Base-by-base conservation (phyloP, 164 flowering plant species). In the Magnolia changhungtana region DNA sequence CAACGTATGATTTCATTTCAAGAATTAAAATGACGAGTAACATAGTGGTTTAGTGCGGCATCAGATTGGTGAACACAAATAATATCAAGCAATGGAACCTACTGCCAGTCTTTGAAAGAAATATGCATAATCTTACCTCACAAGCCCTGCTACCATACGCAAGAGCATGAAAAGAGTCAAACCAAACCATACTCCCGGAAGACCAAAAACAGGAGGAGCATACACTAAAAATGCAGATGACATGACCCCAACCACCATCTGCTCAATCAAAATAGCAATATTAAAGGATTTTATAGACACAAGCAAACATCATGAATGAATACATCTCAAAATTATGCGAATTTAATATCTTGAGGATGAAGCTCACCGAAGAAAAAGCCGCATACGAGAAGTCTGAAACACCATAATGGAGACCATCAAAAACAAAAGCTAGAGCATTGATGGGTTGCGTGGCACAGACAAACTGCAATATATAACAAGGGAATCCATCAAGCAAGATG, bases 361-460 rank as follows among this genome's bases (percentile, higher is more conserved):
- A 69, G 72, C 80, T 80, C 82, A 94, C 98, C 96, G 92, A 92
- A 20, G 98, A 87, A 63, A 77, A 76, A 78, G 96, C 95, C 1
- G 97, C 92, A 85, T 92, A 96, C 59, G 87, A 82, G 73, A 96
- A 96, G 80, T 96, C 98, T 11, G 97, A 92, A 78, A 90, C 90
- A 75, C 99, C 99, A 83, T 84, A 96, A 77, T 91, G 96, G 72
- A 96, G 96, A 45, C 99, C 98, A 80, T 96, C 98, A 78, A 88
- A 90, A 76, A 94, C 86, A 80, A 88, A 94, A 72, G 99, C 99
- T 31, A 94, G 81, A 61, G 98, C 90, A 82, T 88, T 96, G 51
- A 96, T 65, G 10, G 99, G 99, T 81, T 92, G 99, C 81, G 89
- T 90, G 72, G 92, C 96, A 84, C 97, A 77, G 31, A 95, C 93